Percentiles rank a stretch among this genome's conserved stretches.
These are phyloP conservation scores for Dictyostelium purpureum DNA, from an alignment of 78 protist species.

Conservation along the genomic window DNA sequence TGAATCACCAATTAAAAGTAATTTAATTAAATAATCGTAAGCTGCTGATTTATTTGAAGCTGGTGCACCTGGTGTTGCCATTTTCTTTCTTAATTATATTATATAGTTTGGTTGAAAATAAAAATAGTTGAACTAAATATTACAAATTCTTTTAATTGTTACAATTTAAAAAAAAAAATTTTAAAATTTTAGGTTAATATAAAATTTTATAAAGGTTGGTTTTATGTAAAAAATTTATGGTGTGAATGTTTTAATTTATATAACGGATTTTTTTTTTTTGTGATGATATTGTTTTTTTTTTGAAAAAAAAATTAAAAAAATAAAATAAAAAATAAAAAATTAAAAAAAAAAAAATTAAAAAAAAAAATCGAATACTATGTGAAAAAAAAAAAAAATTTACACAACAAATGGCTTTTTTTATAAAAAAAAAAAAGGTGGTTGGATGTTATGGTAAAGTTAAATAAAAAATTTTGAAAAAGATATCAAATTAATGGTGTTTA, in stretches of 20 bases:
- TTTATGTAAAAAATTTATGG: too few relatives aligned
- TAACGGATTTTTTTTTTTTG: not conserved
- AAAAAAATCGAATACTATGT: not conserved
- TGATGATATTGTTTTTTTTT: not conserved
- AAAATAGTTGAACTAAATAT: slow-evolving; percentile 11
- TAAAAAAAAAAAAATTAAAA: not conserved
- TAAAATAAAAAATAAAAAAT: not conserved
- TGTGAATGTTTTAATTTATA: not conserved
- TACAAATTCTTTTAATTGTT: not conserved
- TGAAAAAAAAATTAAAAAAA: not conserved
- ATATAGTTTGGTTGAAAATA: not conserved
- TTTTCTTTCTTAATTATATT: not conserved
- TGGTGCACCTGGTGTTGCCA: slow-evolving; percentile 19
- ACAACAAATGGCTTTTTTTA: not conserved
- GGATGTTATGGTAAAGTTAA: not conserved
- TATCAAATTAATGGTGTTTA: not conserved
- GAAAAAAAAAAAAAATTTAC: not conserved
- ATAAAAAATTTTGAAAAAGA: not conserved
- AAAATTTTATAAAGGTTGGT: too few relatives aligned
- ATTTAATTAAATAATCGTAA: slow-evolving; percentile 94
- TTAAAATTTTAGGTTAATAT: too few relatives aligned
- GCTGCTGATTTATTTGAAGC: slow-evolving; percentile 76
- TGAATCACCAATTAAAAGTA: slow-evolving; percentile 95
- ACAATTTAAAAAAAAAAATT: not conserved
- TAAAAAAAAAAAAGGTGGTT: not conserved